Base-by-base conservation (phyloP, 163 green algal genomes). In the Botryococcus braunii region DNA sequence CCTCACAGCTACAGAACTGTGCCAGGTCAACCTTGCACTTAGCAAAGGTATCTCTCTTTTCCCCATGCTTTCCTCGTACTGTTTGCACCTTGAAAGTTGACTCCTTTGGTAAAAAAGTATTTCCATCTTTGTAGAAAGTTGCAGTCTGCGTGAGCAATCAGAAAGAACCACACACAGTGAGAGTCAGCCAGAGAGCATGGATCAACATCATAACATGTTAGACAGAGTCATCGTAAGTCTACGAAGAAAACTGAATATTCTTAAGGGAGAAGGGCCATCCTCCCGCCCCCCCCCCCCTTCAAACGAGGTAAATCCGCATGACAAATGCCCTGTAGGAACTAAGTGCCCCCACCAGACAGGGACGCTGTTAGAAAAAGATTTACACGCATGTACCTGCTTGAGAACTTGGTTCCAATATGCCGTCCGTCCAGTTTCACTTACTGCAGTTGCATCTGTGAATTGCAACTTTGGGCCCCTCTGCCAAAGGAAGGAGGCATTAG, bases 1-100 rank as follows among this genome's bases (percentile, higher is more conserved):
- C 31, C 17, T 79, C 68, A 11, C 72, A 69, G 5, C 29, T 73
- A 70, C 83, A 89, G 41, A 83, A 86, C 34, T 75, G 41, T 39
- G 79, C 73, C 59, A 89, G 58, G 69, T 89, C 79, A 2, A 87
- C 32, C 32, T 74, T 60, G 17, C 74, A 36, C 66, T 86, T 88
- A 49, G 72, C 83, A 61, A 88, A 60, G n/a, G 81, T 88, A 40
- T 74, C 80, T 38, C 76, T 76, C 62, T 80, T 68, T 25, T 80
- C 77, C 0, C 58, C 50, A 0, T 49, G 57, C 38, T 82, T 69
- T 3, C 59, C 64, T 4, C 50, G 56, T 4, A 65, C 34, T 23
- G 69, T 70, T 71, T 84, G 79, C 37, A 87, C 60, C 70, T 89
- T 89, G 68, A 89, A 79, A 2, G 69, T 52, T 46, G 77, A 89